A percentile compares a stretch with the other conserved stretches of the same genome.
Evolutionary conservation across 2,329 filamentous ascomycete genomes (phyloP).

Genomic region (Cladophialophora chaetospira): DNA sequence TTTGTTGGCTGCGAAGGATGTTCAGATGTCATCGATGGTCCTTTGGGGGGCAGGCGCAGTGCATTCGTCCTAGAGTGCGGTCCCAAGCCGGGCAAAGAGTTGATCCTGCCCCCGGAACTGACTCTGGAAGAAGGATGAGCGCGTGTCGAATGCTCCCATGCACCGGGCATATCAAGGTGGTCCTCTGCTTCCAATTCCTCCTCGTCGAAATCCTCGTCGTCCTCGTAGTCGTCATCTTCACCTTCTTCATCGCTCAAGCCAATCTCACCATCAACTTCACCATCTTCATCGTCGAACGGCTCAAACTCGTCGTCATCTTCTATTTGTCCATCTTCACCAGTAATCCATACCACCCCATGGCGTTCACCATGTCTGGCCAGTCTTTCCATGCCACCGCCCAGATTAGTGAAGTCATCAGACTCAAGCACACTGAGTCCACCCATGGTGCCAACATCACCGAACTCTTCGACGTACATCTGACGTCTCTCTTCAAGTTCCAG

Average conservation of each 20-base stretch:
- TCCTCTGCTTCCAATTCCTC: conserved; percentile 9
- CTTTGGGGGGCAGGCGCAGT: conserved; percentile 3
- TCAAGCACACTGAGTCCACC: conserved; percentile 33
- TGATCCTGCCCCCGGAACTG: conserved; percentile 6
- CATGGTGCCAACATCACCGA: conserved; percentile 39
- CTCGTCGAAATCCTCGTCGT: conserved; percentile 22
- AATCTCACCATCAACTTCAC: conserved; percentile 24
- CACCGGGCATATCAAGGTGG: conserved; percentile 22
- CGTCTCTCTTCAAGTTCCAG: conserved; percentile 46
- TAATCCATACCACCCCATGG: conserved; percentile 49
- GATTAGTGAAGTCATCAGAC: conserved; percentile 47
- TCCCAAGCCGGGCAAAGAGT: conserved; percentile 19
- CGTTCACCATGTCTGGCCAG: conserved; percentile 49
- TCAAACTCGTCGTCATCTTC: conserved; percentile 32
- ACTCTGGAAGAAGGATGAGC: neutral
- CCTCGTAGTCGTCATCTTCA: conserved; percentile 17
- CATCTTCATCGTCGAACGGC: conserved; percentile 26
- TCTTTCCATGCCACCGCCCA: conserved; percentile 48
- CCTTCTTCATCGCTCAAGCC: conserved; percentile 23
- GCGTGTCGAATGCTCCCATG: conserved; percentile 16
- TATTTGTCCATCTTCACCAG: conserved; percentile 33
- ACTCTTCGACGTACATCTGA: conserved; percentile 42
- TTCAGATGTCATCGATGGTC: neutral
- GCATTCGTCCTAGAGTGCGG: conserved; percentile 22
- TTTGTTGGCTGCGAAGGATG: neutral